These are phyloP conservation scores for Penicillium roqueforti DNA, from an alignment of 495 filamentous ascomycete genomes.

Conservation along the genomic window DNA sequence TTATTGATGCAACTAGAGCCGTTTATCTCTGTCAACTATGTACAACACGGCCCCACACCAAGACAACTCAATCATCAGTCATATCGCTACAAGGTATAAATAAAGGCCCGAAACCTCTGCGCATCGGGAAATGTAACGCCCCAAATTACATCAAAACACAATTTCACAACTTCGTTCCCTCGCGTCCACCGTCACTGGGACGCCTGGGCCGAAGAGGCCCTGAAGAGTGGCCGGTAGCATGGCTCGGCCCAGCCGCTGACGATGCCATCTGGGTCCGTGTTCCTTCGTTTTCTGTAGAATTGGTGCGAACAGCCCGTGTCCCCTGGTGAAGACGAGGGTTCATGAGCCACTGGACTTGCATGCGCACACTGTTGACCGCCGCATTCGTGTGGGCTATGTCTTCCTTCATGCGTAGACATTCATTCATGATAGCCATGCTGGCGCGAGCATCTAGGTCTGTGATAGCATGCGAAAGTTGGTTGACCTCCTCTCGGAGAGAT, in stretches of 20 bases:
- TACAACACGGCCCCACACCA: background rate
- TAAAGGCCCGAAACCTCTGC: background rate
- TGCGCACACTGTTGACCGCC: conserved; percentile 56
- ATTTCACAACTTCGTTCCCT: conserved; percentile 41
- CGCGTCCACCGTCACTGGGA: conserved; percentile 44
- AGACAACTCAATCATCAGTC: conserved; percentile 4
- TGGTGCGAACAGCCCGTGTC: conserved; percentile 26
- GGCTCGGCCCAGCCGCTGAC: conserved; percentile 28
- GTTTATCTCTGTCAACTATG: background rate
- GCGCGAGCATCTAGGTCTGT: conserved; percentile 61
- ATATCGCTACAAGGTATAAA: background rate
- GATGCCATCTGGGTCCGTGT: conserved; percentile 1
- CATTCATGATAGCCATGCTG: conserved; percentile 66
- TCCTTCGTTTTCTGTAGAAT: conserved; percentile 13
- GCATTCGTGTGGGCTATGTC: conserved; percentile 65
- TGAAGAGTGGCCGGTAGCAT: conserved; percentile 20
- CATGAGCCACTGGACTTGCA: conserved; percentile 69
- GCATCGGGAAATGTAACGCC: conserved; percentile 16
- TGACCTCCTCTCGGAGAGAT: conserved; percentile 61
- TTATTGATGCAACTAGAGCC: background rate
- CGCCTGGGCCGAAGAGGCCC: conserved; percentile 32
- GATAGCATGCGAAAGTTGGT: conserved; percentile 52
- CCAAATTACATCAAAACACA: conserved; percentile 4
- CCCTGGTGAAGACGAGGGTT: conserved; percentile 53
- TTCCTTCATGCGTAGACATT: conserved; percentile 61